phyloP scores from a whole-genome alignment of 2,329 filamentous ascomycete species.

The Tolypocladium guangdongense region DNA sequence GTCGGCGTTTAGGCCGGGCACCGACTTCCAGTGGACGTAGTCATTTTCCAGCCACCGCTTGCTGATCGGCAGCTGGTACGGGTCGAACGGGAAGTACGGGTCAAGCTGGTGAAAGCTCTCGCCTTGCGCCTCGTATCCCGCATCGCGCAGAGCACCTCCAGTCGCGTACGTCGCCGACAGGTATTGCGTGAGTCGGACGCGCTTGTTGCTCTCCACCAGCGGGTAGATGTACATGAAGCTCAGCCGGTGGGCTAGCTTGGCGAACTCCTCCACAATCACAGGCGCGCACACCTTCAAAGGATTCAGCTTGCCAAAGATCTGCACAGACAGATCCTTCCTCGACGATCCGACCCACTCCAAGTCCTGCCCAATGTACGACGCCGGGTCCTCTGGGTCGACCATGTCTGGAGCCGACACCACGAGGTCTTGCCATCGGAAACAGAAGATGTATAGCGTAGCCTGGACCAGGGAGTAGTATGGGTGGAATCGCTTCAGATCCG shows the following conservation, averaged over 20 bases:
- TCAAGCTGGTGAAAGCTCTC: slow-evolving; percentile 80
- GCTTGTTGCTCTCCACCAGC: slow-evolving; percentile 85
- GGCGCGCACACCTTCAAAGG: slow-evolving; percentile 91
- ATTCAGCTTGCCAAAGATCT: slow-evolving; percentile 83
- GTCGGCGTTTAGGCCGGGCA: slow-evolving; percentile 56
- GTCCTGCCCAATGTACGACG: slow-evolving; percentile 55
- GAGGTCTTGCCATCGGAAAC: slow-evolving; percentile 93
- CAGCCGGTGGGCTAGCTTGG: slow-evolving; percentile 74
- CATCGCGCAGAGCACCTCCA: slow-evolving; percentile 42
- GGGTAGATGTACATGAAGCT: slow-evolving; percentile 84
- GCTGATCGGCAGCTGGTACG: slow-evolving; percentile 81
- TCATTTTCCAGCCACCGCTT: slow-evolving; percentile 79
- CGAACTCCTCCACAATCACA: slow-evolving; percentile 83
- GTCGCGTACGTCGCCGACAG: slow-evolving; percentile 45
- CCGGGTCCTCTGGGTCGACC: slow-evolving; percentile 51
- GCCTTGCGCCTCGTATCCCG: slow-evolving; percentile 40
- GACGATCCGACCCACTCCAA: slow-evolving; percentile 68
- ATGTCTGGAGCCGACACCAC: slow-evolving; percentile 50
- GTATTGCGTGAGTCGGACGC: slow-evolving; percentile 66
- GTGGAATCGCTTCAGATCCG: slow-evolving; percentile 73
- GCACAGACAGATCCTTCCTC: slow-evolving; percentile 61
- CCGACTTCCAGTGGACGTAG: slow-evolving; percentile 70
- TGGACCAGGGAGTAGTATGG: slow-evolving; percentile 85
- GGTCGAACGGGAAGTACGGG: slow-evolving; percentile 94
- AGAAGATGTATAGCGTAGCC: slow-evolving; percentile 87